These are phyloP conservation scores for Stipa capillata DNA, from an alignment of 176 grass and related monocot genomes.

Conservation along the genomic window DNA sequence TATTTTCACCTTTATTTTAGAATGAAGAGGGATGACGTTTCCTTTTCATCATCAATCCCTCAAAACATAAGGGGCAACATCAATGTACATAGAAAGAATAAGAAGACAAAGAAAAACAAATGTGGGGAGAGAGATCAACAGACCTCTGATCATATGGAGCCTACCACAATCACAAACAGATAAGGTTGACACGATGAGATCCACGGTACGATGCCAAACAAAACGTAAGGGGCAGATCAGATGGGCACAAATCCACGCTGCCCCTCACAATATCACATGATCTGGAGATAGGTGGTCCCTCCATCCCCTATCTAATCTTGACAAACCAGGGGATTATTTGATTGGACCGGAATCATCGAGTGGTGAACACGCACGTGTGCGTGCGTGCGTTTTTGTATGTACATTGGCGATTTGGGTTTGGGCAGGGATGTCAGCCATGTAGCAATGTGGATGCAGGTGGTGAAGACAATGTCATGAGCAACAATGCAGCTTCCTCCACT, in stretches of 20 bases:
- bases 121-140: neutral
- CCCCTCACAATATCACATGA: conserved; percentile 14
- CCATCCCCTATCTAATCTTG: neutral
- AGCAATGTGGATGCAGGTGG: conserved; percentile 34
- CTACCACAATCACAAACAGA: conserved; percentile 33
- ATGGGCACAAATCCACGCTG: neutral
- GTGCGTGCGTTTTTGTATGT: conserved; percentile 9
- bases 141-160: conserved; percentile 12
- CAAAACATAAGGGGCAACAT: neutral
- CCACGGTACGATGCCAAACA: neutral
- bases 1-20: conserved; percentile 21
- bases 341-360: neutral
- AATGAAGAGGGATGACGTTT: neutral
- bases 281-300: neutral
- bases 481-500: conserved; percentile 63
- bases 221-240: neutral
- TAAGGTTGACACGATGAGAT: neutral
- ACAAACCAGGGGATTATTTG: neutral
- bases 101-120: neutral
- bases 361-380: neutral
- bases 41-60: conserved; percentile 22
- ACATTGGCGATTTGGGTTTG: neutral
- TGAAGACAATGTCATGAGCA: conserved; percentile 89
- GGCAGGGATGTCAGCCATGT: conserved; percentile 27
- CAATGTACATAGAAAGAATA: neutral